Percentiles rank a stretch among this genome's conserved stretches.
phyloP scores from a whole-genome alignment of 2,329 filamentous ascomycete species.

The Bipolaris cookei region DNA sequence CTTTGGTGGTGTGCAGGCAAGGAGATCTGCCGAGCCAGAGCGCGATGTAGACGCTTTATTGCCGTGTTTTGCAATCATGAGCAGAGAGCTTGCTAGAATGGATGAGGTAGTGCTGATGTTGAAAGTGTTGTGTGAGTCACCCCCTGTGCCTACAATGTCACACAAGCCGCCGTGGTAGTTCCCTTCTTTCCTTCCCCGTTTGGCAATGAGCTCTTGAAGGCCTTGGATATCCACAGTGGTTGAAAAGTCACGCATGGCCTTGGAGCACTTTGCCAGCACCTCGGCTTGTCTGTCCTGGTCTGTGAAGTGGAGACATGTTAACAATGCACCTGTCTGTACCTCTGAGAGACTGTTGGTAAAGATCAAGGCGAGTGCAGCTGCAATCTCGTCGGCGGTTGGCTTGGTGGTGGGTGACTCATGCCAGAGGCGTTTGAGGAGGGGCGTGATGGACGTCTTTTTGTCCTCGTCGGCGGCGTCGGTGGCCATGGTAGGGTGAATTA shows the following conservation, averaged over 20 bases:
- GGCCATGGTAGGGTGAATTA: slow-evolving; percentile 31
- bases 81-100: slow-evolving; percentile 83
- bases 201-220: slow-evolving; percentile 66
- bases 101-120: slow-evolving; percentile 96
- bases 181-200: slow-evolving; percentile 69
- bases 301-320: slow-evolving; percentile 92
- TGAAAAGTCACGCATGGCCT: slow-evolving; percentile 82
- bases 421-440: slow-evolving; percentile 76
- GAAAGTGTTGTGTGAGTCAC: slow-evolving; percentile 96
- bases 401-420: slow-evolving; percentile 56
- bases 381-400: slow-evolving; percentile 76
- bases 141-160: slow-evolving; percentile 97
- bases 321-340: slow-evolving; percentile 82
- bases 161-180: slow-evolving; percentile 82
- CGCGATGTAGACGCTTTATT: slow-evolving; percentile 95
- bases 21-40: slow-evolving; percentile 91
- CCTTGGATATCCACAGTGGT: slow-evolving; percentile 70
- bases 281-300: slow-evolving; percentile 82
- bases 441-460: slow-evolving; percentile 65
- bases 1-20: slow-evolving; percentile 74
- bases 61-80: slow-evolving; percentile 92
- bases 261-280: slow-evolving; percentile 83
- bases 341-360: slow-evolving; percentile 90
- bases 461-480: slow-evolving; percentile 31
- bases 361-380: slow-evolving; percentile 85